Conservation (phyloP, 2,329 filamentous ascomycete species). For the Chaetomiaceae sp. region DNA sequence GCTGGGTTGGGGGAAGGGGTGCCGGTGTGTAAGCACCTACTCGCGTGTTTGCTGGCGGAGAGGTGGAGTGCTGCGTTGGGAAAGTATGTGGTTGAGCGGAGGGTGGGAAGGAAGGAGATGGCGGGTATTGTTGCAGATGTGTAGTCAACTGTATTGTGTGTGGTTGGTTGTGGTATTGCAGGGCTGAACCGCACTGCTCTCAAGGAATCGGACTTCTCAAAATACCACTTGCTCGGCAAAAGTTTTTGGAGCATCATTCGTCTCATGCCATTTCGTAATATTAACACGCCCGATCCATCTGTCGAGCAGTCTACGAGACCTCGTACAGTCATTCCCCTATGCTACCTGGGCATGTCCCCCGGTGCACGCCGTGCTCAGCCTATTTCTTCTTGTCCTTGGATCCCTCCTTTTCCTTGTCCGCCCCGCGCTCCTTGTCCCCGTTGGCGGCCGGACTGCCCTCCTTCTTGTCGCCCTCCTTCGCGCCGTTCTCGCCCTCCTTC, state of each 20-base stretch:
- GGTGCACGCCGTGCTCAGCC: slow-evolving; percentile 25
- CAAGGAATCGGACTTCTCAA: no score
- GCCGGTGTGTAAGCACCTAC: slow-evolving; percentile 79
- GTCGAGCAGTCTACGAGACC: slow-evolving; percentile 23
- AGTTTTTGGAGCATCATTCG: no score
- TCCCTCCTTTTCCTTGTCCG: slow-evolving; percentile 37
- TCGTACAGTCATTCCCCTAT: slow-evolving; percentile 25
- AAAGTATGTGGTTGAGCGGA: slow-evolving; percentile 48
- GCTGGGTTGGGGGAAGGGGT: slow-evolving; percentile 30
- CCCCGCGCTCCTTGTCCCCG: slow-evolving; percentile 39
- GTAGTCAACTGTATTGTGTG: slow-evolving; percentile 17
- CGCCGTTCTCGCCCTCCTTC: slow-evolving; percentile 60
- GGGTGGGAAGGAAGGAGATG: slow-evolving; percentile 59
- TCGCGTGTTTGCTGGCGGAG: slow-evolving; percentile 75
- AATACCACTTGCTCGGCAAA: no score
- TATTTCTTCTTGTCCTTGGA: slow-evolving; percentile 48
- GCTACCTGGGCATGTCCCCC: background rate
- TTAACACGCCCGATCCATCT: slow-evolving; percentile 24
- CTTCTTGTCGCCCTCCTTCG: slow-evolving; percentile 56
- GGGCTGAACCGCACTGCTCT: no score
- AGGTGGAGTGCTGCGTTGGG: slow-evolving; percentile 56
- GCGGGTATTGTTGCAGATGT: slow-evolving; percentile 60
- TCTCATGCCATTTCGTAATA: slow-evolving; percentile 16
- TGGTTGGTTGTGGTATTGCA: background rate
- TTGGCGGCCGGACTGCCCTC: slow-evolving; percentile 39